Conservation (phyloP, 202 grass and related monocot species). For the Zizania palustris region DNA sequence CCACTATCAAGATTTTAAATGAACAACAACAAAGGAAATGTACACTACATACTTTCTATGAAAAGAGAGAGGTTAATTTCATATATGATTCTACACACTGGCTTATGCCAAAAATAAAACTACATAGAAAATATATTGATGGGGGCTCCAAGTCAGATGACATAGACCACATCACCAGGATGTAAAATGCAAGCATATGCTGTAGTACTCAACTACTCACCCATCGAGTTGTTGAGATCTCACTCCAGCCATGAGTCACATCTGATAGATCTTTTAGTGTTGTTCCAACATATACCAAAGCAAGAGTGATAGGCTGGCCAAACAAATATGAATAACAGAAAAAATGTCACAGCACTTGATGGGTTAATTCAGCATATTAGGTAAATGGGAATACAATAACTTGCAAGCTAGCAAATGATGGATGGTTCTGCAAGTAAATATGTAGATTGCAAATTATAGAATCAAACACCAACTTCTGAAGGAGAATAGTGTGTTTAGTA, state of each 20-base stretch:
- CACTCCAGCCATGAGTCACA: slow-evolving; percentile 96
- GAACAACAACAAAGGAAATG: not conserved
- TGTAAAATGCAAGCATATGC: not conserved
- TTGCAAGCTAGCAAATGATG: not conserved
- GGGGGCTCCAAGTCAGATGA: not conserved
- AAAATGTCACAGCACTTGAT: slow-evolving; percentile 1
- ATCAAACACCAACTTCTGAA: not conserved
- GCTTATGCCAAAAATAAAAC: not conserved
- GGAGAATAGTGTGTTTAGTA: not conserved
- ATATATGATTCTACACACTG: not conserved
- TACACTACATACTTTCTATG: slow-evolving; percentile 11
- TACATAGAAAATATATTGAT: not conserved
- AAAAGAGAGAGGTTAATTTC: not conserved
- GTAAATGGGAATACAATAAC: slow-evolving; percentile 24
- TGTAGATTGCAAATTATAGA: not conserved
- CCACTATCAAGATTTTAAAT: no score
- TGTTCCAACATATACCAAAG: slow-evolving; percentile 91
- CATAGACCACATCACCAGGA: not conserved
- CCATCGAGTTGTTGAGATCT: slow-evolving; percentile 84
- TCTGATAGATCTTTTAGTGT: slow-evolving; percentile 96
- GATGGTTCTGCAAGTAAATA: not conserved
- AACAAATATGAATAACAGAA: slow-evolving; percentile 36
- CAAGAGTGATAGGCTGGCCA: slow-evolving; percentile 87
- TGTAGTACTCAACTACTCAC: slow-evolving; percentile 52
- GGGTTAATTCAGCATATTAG: not conserved